These are phyloP conservation scores for Solanum sitiens DNA, from an alignment of 257 asterid genomes.

Conservation along the genomic window DNA sequence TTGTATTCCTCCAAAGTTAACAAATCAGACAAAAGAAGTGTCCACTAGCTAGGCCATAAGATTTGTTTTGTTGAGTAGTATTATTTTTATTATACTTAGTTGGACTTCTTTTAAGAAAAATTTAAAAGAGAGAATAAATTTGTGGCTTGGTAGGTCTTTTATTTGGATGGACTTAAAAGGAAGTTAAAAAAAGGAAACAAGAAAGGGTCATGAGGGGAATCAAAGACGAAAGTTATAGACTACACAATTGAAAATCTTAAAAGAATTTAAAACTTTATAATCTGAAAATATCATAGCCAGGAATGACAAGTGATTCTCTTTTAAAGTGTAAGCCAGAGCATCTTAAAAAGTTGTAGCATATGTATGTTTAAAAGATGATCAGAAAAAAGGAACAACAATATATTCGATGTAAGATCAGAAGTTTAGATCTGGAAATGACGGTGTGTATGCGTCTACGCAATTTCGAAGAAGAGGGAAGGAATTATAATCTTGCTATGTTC, in stretches of 20 bases:
- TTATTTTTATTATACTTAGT: background rate
- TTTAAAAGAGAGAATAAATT: background rate
- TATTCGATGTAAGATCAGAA: background rate
- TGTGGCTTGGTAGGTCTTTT: background rate
- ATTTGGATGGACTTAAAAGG: background rate
- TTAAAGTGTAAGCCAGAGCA: background rate
- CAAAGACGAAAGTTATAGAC: background rate
- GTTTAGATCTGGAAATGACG: accelerated
- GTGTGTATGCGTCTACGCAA: background rate
- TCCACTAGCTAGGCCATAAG: background rate
- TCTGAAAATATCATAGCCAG: background rate
- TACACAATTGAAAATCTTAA: background rate
- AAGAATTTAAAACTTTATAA: background rate
- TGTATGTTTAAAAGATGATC: background rate
- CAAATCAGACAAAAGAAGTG: background rate
- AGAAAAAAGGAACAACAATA: background rate
- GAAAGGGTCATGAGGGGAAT: background rate
- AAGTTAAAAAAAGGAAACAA: background rate
- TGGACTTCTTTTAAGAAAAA: background rate
- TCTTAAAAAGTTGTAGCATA: background rate
- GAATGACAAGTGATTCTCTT: background rate
- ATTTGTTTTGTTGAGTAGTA: background rate
- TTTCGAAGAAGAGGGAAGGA: background rate
- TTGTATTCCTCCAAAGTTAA: background rate
- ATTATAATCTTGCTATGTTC: background rate